A percentile compares a stretch with the other conserved stretches of the same genome.
These are phyloP conservation scores for Agarophyton chilense DNA, from an alignment of 23 red algal genomes.

Conservation along the genomic window DNA sequence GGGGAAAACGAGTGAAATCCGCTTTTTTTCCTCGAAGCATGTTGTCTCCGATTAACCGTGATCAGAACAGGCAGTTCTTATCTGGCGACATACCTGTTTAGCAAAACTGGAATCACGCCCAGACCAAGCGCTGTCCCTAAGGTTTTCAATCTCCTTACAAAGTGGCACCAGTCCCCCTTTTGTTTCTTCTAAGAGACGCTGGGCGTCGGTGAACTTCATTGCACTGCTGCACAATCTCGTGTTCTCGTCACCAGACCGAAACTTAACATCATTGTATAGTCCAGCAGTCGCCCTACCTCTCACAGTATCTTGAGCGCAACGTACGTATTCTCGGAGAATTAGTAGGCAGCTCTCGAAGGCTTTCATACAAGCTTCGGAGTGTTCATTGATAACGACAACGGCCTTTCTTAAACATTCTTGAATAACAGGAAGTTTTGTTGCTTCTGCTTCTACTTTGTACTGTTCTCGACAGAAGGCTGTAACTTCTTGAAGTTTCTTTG, in stretches of 20 bases:
- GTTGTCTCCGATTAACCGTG: constrained; percentile 6
- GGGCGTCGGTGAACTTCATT: constrained; percentile 17
- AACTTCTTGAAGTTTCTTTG: constrained; percentile 35
- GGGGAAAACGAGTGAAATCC: too few relatives aligned
- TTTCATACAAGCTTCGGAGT: constrained; percentile 41
- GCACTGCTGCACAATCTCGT: background rate
- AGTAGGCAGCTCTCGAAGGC: constrained; percentile 54
- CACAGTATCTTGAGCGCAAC: constrained; percentile 34
- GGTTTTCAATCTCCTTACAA: constrained; percentile 51
- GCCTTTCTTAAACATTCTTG: constrained; percentile 58
- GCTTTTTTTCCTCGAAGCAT: too few relatives aligned
- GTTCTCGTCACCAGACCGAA: background rate
- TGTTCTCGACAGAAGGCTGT: constrained; percentile 57
- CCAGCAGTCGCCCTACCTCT: background rate
- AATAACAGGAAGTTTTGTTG: background rate
- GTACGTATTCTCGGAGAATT: constrained; percentile 54
- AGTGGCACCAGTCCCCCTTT: constrained; percentile 33
- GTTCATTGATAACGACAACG: background rate
- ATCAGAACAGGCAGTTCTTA: constrained; percentile 58
- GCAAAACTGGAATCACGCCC: constrained; percentile 29
- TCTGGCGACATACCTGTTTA: constrained; percentile 58
- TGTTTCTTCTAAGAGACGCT: constrained; percentile 43
- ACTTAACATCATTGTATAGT: background rate
- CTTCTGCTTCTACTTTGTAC: constrained; percentile 36
- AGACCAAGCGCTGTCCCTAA: constrained; percentile 38